phyloP scores from a whole-genome alignment of 2,329 filamentous ascomycete species.

The Diaporthe vaccinii region DNA sequence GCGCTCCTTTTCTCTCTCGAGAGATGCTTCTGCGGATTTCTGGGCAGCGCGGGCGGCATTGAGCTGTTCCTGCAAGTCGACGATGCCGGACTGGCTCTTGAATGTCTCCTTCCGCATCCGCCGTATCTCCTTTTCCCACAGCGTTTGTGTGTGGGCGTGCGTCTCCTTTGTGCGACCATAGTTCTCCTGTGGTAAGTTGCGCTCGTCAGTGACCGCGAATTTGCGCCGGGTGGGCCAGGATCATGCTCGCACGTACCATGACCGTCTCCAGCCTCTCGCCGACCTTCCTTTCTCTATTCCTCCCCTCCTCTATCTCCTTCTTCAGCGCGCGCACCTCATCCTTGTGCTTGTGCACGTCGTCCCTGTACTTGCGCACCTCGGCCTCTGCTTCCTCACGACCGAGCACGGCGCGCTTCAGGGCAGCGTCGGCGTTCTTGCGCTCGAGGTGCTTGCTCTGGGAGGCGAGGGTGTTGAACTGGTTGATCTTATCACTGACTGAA shows the following conservation, averaged over 20 bases:
- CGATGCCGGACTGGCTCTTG: constrained; percentile 77
- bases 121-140: constrained; percentile 82
- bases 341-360: constrained; percentile 71
- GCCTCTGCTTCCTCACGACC: constrained; percentile 79
- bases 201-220: neutral
- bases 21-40: constrained; percentile 68
- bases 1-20: constrained; percentile 75
- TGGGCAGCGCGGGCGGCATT: constrained; percentile 70
- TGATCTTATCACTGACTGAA: constrained; percentile 76
- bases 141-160: constrained; percentile 73
- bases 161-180: constrained; percentile 79
- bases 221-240: neutral
- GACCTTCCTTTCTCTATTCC: constrained; percentile 75
- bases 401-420: constrained; percentile 75
- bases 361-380: constrained; percentile 72
- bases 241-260: constrained; percentile 67
- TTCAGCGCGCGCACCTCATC: constrained; percentile 71
- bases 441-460: constrained; percentile 70
- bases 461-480: constrained; percentile 79
- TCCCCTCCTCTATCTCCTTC: constrained; percentile 74
- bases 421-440: constrained; percentile 75
- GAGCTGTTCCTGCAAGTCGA: constrained; percentile 81
- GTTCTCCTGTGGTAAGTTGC: constrained; percentile 67
- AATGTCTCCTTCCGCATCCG: constrained; percentile 79
- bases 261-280: constrained; percentile 76